Conservation (phyloP, 768 basidiomycete genomes). For the Gyrodon lividus region DNA sequence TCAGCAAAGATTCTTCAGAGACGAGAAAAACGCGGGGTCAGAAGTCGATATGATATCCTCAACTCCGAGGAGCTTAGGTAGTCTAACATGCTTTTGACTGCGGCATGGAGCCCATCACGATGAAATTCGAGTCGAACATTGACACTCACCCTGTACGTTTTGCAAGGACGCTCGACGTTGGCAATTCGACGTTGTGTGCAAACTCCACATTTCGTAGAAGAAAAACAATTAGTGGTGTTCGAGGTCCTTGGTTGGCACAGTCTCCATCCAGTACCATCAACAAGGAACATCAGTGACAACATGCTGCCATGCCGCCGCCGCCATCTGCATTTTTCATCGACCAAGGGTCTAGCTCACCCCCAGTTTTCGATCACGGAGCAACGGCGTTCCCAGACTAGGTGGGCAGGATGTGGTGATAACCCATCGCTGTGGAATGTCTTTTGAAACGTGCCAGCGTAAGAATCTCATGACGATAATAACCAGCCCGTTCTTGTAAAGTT, state of each 20-base stretch:
- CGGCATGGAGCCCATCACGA: constrained; percentile 18
- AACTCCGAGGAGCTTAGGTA: constrained; percentile 27
- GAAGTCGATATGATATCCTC: constrained; percentile 18
- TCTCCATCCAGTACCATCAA: too few relatives aligned
- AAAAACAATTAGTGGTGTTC: background rate
- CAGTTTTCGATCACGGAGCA: too few relatives aligned
- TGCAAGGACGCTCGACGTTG: background rate
- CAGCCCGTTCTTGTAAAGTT: constrained; percentile 8
- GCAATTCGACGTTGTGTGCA: too few relatives aligned
- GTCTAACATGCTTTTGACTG: constrained; percentile 34
- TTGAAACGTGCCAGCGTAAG: background rate
- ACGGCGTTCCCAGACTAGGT: too few relatives aligned
- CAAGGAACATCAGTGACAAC: too few relatives aligned
- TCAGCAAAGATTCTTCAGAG: background rate
- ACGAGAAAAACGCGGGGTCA: constrained; percentile 1
- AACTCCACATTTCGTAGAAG: background rate
- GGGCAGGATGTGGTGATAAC: background rate
- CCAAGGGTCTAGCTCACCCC: too few relatives aligned
- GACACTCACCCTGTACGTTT: background rate
- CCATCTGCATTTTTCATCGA: too few relatives aligned
- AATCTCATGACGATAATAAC: background rate
- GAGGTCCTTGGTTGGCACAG: background rate
- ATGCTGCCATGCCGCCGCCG: too few relatives aligned
- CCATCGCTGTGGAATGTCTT: background rate
- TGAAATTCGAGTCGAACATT: background rate